A percentile compares a stretch with the other conserved stretches of the same genome.
Evolutionary conservation across 352 stramenopile genomes (phyloP).

Genomic region (Pythium brassicae): DNA sequence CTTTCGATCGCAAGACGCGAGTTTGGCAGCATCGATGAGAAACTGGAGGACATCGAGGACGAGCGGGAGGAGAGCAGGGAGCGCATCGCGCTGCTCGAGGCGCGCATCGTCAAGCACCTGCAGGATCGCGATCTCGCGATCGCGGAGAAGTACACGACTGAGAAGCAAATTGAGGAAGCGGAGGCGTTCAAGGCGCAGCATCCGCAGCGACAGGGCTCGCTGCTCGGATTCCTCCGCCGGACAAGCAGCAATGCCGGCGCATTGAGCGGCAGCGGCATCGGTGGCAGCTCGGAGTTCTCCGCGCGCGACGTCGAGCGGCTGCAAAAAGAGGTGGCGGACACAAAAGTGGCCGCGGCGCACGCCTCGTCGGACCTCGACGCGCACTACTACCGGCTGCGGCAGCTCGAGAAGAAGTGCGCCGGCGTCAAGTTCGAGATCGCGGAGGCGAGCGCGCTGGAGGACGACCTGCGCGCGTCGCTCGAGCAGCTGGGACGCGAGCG

Average conservation of each 20-base stretch:
- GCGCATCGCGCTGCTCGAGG: constrained; percentile 55
- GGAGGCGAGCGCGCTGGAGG: constrained; percentile 52
- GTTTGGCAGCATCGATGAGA: constrained; percentile 35
- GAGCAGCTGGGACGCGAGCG: constrained; percentile 44
- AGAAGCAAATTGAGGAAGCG: constrained; percentile 60
- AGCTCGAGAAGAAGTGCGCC: constrained; percentile 56
- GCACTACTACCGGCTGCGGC: constrained; percentile 51
- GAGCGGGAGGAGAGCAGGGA: constrained; percentile 40
- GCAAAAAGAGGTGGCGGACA: constrained; percentile 62
- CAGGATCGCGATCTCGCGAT: constrained; percentile 70
- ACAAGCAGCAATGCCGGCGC: constrained; percentile 9
- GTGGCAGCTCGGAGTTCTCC: constrained; percentile 15
- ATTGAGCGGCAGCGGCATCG: too few relatives aligned
- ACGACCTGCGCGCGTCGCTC: constrained; percentile 54
- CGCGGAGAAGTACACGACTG: constrained; percentile 61
- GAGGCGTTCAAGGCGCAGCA: constrained; percentile 45
- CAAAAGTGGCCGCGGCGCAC: constrained; percentile 50
- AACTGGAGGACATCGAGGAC: constrained; percentile 29
- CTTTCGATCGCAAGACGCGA: constrained; percentile 45
- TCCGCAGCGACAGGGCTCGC: constrained; percentile 17
- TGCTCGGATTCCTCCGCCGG: constrained; percentile 17
- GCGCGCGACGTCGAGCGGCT: constrained; percentile 61
- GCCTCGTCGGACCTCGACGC: constrained; percentile 57
- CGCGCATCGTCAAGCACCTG: constrained; percentile 70
- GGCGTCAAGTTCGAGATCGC: constrained; percentile 63